Conservation (phyloP, 2,329 filamentous ascomycete genomes). For the Chaetomium globosum region DNA sequence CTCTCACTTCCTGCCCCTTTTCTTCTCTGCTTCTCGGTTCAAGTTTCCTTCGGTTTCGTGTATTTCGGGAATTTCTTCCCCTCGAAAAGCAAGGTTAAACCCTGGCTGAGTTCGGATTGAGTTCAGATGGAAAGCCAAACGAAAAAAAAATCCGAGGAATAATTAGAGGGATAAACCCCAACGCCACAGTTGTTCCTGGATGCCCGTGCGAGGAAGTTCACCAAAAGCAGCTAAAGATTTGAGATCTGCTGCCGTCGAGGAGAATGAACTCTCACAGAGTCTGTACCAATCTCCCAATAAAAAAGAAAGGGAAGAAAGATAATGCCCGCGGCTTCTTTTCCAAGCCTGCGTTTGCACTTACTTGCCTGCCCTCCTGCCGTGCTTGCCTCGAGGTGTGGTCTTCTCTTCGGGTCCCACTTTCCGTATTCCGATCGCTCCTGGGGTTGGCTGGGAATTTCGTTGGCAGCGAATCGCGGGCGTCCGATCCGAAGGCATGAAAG, state of each 20-base stretch:
- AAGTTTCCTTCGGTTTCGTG: background rate
- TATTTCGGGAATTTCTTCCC: background rate
- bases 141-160: background rate
- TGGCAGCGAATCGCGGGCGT: constrained; percentile 9
- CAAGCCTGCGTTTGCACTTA: background rate
- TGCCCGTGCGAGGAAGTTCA: background rate
- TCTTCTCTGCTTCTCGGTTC: background rate
- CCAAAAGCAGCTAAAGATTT: background rate
- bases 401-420: background rate
- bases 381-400: background rate
- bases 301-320: background rate
- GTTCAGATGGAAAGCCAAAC: background rate
- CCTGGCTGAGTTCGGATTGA: background rate
- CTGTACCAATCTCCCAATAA: background rate
- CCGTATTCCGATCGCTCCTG: background rate
- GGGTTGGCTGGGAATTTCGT: background rate
- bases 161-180: background rate
- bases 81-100: background rate
- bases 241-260: background rate
- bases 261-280: background rate
- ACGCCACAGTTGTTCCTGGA: background rate
- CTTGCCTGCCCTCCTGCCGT: background rate
- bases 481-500: constrained; percentile 17
- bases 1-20: background rate
- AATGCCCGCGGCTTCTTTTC: background rate